Evolutionary conservation across 2,329 filamentous ascomycete genomes (phyloP).

Genomic region (Arthrobotrys megalospora): DNA sequence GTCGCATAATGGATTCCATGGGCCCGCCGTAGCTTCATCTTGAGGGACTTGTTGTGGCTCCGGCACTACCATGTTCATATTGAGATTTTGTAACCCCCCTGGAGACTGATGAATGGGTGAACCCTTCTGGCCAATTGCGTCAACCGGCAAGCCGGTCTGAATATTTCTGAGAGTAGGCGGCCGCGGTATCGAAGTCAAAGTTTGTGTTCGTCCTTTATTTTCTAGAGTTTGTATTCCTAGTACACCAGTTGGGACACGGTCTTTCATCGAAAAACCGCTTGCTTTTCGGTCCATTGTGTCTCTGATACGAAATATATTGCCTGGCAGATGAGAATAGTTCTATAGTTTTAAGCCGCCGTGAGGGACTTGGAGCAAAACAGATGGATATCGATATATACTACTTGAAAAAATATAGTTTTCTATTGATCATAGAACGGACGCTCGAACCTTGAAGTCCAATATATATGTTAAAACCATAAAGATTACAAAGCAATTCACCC

Average conservation of each 20-base stretch:
- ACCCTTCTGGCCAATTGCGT: background rate
- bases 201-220: slow-evolving; percentile 14
- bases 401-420: too few species aligned
- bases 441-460: background rate
- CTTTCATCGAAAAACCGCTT: background rate
- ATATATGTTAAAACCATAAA: background rate
- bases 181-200: background rate
- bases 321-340: too few species aligned
- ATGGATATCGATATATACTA: background rate
- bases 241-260: background rate
- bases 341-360: too few species aligned
- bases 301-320: too few species aligned
- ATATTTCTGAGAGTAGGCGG: slow-evolving; percentile 12
- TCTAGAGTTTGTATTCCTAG: background rate
- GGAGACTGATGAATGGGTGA: slow-evolving; percentile 18
- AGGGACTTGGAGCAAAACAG: too few species aligned
- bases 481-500: slow-evolving; percentile 8
- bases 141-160: slow-evolving; percentile 15
- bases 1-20: slow-evolving; percentile 14
- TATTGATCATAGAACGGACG: background rate
- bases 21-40: background rate
- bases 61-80: background rate
- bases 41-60: background rate
- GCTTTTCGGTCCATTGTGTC: slow-evolving; percentile 6
- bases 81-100: background rate